Percentiles rank a stretch among this genome's conserved stretches.
Conservation (phyloP, 805 yeast species). For the Yarrowia yakushimensis region DNA sequence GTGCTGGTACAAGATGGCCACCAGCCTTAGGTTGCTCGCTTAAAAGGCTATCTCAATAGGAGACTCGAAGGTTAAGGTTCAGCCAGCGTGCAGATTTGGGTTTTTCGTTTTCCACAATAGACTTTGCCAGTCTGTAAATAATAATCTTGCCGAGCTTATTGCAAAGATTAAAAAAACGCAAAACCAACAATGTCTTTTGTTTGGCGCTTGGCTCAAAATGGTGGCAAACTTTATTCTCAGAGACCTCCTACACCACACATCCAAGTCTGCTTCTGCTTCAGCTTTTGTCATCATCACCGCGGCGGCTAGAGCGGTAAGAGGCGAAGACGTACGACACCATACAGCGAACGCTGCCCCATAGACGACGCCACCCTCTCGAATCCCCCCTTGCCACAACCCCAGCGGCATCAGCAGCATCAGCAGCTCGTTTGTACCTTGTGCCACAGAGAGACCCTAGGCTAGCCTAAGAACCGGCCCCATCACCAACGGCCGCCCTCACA, state of each 20-base stretch:
- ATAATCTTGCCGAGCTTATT: conserved; percentile 12
- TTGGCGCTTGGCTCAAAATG: conserved; percentile 22
- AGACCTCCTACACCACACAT: conserved; percentile 17
- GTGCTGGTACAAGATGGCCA: too few relatives aligned
- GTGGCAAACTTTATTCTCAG: not conserved
- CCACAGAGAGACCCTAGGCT: not conserved
- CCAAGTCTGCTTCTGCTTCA: conserved; percentile 3
- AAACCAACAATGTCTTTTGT: conserved; percentile 14
- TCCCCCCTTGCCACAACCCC: not conserved
- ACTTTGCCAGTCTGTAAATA: conserved; percentile 3
- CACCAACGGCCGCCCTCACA: not conserved
- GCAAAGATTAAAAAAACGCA: conserved; percentile 3
- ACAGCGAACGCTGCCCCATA: not conserved
- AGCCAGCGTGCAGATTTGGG: not conserved
- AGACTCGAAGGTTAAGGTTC: not conserved
- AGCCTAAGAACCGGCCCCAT: not conserved
- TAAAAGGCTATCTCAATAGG: conserved; percentile 16
- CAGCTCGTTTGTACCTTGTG: not conserved
- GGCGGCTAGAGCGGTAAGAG: conserved; percentile 21
- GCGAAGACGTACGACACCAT: conserved; percentile 1
- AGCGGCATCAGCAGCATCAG: not conserved
- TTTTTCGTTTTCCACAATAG: not conserved
- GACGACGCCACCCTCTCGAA: not conserved
- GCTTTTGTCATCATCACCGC: conserved; percentile 22
- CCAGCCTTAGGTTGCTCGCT: conserved; percentile 18